Conservation (phyloP, 805 yeast species). For the Wickerhamomyces chambardii region DNA sequence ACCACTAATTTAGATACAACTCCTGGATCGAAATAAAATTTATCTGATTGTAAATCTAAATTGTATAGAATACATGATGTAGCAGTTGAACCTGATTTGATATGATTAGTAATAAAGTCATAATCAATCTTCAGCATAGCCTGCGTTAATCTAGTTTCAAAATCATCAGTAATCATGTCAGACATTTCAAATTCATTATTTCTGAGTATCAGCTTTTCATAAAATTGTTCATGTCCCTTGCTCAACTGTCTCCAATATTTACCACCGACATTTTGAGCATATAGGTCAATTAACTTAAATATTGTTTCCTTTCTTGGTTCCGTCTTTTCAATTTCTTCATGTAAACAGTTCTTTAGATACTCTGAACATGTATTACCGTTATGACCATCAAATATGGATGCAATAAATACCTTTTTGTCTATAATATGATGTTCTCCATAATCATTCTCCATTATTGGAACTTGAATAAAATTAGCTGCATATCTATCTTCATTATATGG, state of each 20-base stretch:
- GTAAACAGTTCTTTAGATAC: slow-evolving; percentile 47
- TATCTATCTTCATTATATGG: slow-evolving; percentile 75
- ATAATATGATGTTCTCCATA: slow-evolving; percentile 13
- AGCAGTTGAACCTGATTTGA: slow-evolving; percentile 56
- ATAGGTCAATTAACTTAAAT: slow-evolving; percentile 39
- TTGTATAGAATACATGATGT: slow-evolving; percentile 57
- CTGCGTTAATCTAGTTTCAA: slow-evolving; percentile 50
- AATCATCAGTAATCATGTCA: slow-evolving; percentile 35
- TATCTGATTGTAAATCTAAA: slow-evolving; percentile 18
- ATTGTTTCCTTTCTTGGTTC: slow-evolving; percentile 22
- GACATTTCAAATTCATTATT: slow-evolving; percentile 5
- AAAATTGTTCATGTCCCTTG: slow-evolving; percentile 28
- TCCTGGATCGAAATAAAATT: slow-evolving; percentile 40
- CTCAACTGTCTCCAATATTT: slow-evolving; percentile 79
- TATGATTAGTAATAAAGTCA: slow-evolving; percentile 31
- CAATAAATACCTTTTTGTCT: slow-evolving; percentile 41
- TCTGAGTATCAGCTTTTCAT: slow-evolving; percentile 22
- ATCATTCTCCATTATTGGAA: slow-evolving; percentile 25
- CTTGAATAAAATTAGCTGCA: slow-evolving; percentile 50
- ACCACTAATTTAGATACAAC: slow-evolving; percentile 62
- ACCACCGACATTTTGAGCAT: slow-evolving; percentile 52
- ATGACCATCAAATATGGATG: slow-evolving; percentile 88
- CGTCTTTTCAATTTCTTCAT: slow-evolving; percentile 38
- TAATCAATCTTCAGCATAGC: slow-evolving; percentile 62
- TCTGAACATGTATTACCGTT: slow-evolving; percentile 77